A percentile compares a stretch with the other conserved stretches of the same genome.
These are phyloP conservation scores for Chaetomidium leptoderma DNA, from an alignment of 495 filamentous ascomycete species.

Conservation along the genomic window DNA sequence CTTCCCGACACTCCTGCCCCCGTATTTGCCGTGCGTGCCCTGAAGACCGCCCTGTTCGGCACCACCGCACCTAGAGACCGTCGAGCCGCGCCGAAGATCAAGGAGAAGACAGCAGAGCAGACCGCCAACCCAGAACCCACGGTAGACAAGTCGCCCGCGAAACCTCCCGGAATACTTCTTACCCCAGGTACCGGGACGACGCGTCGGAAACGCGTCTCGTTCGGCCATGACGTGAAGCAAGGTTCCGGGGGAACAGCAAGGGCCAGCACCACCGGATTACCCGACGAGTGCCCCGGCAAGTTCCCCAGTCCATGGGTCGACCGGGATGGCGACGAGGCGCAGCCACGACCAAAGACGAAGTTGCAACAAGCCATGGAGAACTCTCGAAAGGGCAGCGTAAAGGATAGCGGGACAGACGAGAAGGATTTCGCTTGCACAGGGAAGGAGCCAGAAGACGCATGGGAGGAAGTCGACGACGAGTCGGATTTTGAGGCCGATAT, in stretches of 20 bases:
- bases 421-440: slow-evolving; percentile 22
- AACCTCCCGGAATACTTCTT: slow-evolving; percentile 64
- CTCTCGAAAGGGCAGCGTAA: slow-evolving; percentile 33
- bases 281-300: slow-evolving; percentile 54
- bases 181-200: slow-evolving; percentile 79
- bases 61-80: slow-evolving; percentile 56
- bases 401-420: slow-evolving; percentile 17
- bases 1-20: slow-evolving; percentile 88
- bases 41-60: slow-evolving; percentile 88
- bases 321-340: slow-evolving; percentile 18
- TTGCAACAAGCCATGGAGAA: slow-evolving; percentile 54
- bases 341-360: slow-evolving; percentile 41
- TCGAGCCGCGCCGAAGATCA: slow-evolving; percentile 5
- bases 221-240: slow-evolving; percentile 57
- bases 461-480: slow-evolving; percentile 41
- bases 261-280: slow-evolving; percentile 45
- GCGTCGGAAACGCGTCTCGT: slow-evolving; percentile 86
- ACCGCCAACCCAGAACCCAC: slow-evolving; percentile 7
- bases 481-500: slow-evolving; percentile 49
- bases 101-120: slow-evolving; percentile 29
- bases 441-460: slow-evolving; percentile 37
- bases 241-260: slow-evolving; percentile 30
- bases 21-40: slow-evolving; percentile 86
- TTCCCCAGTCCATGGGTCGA: slow-evolving; percentile 59
- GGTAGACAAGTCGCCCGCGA: slow-evolving; percentile 37